Evolutionary conservation across 1,284 basidiomycete genomes (phyloP), one percentile per base, ranked within the genome.

Genomic region (Peniophora sp.): DNA sequence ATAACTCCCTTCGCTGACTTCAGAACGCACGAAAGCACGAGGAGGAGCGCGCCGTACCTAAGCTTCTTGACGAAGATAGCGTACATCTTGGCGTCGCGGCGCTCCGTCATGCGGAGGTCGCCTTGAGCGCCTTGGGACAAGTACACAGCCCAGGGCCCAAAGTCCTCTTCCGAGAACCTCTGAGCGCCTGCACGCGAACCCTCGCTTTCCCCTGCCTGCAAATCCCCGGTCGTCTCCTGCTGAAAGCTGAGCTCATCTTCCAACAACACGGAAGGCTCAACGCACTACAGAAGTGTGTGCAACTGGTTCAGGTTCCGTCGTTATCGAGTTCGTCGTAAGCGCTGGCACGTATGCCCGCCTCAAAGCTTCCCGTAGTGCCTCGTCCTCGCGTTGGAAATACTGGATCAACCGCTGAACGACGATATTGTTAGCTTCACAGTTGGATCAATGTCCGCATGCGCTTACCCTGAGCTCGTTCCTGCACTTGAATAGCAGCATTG

Each of bases 21-120:
- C 45, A 41, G 32, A 17, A 22, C 19, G 12, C n/a, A 43, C 17
- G 45, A 32, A 12, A 12, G 27, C 27, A 5, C 27, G 3, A 5
- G 12, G 39, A 27, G 10, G 17, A 22, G 20, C 6, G 47, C 20
- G 16, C 20, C 61, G 11, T 45, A 79, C 81, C 69, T 75, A 56
- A 85, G 81, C 59, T 84, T 83, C 63, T 80, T 83, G 46, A 79
- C 56, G 16, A 78, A 67, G 43, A 75, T 77, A 12, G 59, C 58
- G 54, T 77, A 79, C 27, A 67, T 65, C 22, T 68, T 70, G n/a
- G 52, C 56, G 49, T 79, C 70, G 14, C 64, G 63, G 46, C 67
- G 69, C 1, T 67, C 68, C 10, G 67, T 56, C 22, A 69, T 64
- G 2, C 74, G 70, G 3, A 81, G 57, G 48, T 75, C 67, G 17